Evolutionary conservation across 2,329 filamentous ascomycete genomes (phyloP).

Genomic region (Myriosclerotinia duriaeana): DNA sequence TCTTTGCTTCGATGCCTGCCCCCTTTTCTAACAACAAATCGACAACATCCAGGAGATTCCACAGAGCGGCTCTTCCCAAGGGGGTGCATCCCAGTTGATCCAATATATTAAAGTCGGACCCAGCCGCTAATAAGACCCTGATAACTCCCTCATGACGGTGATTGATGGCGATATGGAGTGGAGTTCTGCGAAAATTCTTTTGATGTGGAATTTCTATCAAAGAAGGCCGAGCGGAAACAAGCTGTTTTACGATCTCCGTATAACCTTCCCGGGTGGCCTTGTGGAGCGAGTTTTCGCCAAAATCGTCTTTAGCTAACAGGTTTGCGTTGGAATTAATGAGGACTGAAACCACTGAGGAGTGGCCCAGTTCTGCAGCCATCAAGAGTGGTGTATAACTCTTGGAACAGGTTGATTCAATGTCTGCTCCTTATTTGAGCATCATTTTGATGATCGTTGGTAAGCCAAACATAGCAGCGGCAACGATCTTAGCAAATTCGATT

Average conservation of each 20-base stretch:
- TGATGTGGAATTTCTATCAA: not conserved
- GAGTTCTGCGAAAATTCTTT: not conserved
- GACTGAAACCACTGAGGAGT: not conserved
- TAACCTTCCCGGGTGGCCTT: not conserved
- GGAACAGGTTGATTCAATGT: not conserved
- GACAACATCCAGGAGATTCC: not conserved
- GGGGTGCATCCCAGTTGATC: not conserved
- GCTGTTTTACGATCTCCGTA: slow-evolving; percentile 3
- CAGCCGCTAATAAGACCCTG: slow-evolving; percentile 2
- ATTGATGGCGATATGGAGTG: slow-evolving; percentile 3
- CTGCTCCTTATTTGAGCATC: not conserved
- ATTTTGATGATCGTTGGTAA: not conserved
- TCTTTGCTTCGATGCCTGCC: not conserved
- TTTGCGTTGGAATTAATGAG: slow-evolving; percentile 9
- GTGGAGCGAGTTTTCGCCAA: slow-evolving; percentile 6
- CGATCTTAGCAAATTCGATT: not conserved
- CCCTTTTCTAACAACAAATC: slow-evolving; percentile 6
- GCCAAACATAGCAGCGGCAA: slow-evolving; percentile 2
- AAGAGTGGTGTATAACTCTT: slow-evolving; percentile 12
- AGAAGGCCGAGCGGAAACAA: not conserved
- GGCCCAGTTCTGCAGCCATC: slow-evolving; percentile 5
- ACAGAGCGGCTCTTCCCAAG: not conserved
- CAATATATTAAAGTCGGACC: not conserved
- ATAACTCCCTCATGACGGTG: not conserved
- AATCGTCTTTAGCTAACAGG: slow-evolving; percentile 5